Percentiles rank a stretch among this genome's conserved stretches.
phyloP scores from a whole-genome alignment of 2,329 filamentous ascomycete species.

The Westerdykella ornata region DNA sequence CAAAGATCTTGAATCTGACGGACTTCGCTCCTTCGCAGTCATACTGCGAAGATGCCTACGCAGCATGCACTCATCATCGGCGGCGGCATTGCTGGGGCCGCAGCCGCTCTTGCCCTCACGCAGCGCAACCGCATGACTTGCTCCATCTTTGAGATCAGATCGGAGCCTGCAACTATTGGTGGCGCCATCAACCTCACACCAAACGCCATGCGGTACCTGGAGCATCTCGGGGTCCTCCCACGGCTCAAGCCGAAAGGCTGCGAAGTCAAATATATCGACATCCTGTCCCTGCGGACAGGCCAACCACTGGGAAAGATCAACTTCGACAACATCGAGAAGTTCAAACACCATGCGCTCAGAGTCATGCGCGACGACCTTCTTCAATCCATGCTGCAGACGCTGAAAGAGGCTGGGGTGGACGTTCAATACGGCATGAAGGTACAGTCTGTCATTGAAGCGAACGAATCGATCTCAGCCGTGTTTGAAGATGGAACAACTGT shows the following conservation, averaged over 20 bases:
- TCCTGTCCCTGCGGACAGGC: constrained; percentile 39
- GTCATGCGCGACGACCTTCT: constrained; percentile 40
- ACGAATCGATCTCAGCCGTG: constrained; percentile 26
- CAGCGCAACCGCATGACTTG: constrained; percentile 7
- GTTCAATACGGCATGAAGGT: constrained; percentile 41
- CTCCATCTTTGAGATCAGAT: constrained; percentile 32
- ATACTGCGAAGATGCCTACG: constrained; percentile 9
- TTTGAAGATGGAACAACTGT: too few relatives aligned
- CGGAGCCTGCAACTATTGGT: constrained; percentile 39
- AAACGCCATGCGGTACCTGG: constrained; percentile 40
- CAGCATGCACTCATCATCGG: constrained; percentile 18
- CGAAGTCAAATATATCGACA: constrained; percentile 32
- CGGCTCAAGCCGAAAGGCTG: constrained; percentile 36
- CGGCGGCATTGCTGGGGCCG: constrained; percentile 19
- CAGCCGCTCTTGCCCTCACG: constrained; percentile 14
- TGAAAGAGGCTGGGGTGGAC: constrained; percentile 32
- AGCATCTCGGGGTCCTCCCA: constrained; percentile 37
- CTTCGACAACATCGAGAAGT: constrained; percentile 35
- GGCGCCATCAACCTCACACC: constrained; percentile 43
- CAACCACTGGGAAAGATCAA: constrained; percentile 35
- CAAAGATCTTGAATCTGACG: too few relatives aligned
- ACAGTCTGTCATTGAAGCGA: constrained; percentile 28
- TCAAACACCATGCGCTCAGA: constrained; percentile 33
- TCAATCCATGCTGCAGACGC: constrained; percentile 37
- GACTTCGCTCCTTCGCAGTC: too few relatives aligned